These are phyloP conservation scores for Xylariaceae sp. DNA, from an alignment of 2,329 filamentous ascomycete genomes.

Conservation along the genomic window DNA sequence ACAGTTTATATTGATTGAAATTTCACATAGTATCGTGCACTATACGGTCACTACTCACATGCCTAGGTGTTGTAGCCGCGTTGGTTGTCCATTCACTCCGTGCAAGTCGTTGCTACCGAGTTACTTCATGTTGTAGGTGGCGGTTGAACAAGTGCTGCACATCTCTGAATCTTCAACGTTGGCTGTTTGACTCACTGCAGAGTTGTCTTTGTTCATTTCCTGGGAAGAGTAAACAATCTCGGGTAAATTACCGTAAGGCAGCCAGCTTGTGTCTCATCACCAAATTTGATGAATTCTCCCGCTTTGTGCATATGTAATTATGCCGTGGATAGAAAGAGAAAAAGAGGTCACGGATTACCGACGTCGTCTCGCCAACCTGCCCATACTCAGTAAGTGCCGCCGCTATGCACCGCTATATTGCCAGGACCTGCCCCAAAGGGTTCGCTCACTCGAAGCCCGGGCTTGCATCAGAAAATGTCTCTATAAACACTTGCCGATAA, in stretches of 20 bases:
- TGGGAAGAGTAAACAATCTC: constrained; percentile 17
- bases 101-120: not conserved
- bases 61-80: not conserved
- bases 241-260: constrained; percentile 15
- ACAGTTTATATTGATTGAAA: not conserved
- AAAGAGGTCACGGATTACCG: too few species aligned
- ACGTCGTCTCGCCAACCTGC: too few species aligned
- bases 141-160: not conserved
- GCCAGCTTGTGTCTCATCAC: constrained; percentile 25
- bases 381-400: too few species aligned
- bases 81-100: not conserved
- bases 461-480: too few species aligned
- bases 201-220: constrained; percentile 1
- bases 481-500: too few species aligned
- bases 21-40: not conserved
- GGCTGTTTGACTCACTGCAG: not conserved
- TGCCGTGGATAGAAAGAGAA: not conserved
- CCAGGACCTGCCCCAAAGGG: too few species aligned
- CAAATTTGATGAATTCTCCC: constrained; percentile 27
- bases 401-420: too few species aligned
- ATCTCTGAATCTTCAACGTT: not conserved
- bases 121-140: too few species aligned
- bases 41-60: not conserved
- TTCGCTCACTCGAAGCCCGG: too few species aligned
- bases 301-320: not conserved